phyloP scores from a whole-genome alignment of 352 stramenopile species.

The Phytophthora pluvialis region DNA sequence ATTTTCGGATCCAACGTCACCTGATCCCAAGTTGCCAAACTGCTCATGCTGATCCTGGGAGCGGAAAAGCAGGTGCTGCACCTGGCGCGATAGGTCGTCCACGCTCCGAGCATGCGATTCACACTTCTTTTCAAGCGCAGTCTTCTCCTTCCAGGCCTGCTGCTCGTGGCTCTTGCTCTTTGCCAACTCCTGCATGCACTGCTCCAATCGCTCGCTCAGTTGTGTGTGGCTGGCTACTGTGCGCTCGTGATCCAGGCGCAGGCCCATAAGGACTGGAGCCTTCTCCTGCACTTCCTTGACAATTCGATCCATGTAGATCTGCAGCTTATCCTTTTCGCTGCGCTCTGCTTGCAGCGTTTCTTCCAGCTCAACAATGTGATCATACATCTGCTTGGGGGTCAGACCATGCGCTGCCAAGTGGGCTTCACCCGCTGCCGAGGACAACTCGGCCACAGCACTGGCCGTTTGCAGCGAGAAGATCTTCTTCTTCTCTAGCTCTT shows the following conservation, averaged over 20 bases:
- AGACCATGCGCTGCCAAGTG: slow-evolving; percentile 75
- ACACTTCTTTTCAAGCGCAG: slow-evolving; percentile 70
- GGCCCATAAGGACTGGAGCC: slow-evolving; percentile 88
- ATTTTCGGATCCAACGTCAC: slow-evolving; percentile 67
- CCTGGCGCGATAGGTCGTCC: slow-evolving; percentile 92
- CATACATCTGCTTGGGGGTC: slow-evolving; percentile 90
- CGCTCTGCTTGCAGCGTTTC: slow-evolving; percentile 81
- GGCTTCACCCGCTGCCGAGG: slow-evolving; percentile 60
- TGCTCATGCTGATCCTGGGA: slow-evolving; percentile 62
- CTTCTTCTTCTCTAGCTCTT: slow-evolving; percentile 75
- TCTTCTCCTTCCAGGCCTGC: slow-evolving; percentile 66
- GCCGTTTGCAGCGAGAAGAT: slow-evolving; percentile 57
- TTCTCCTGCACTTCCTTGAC: slow-evolving; percentile 93
- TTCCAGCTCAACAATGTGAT: slow-evolving; percentile 89
- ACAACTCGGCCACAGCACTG: slow-evolving; percentile 64
- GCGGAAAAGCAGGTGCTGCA: slow-evolving; percentile 89
- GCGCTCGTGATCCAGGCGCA: slow-evolving; percentile 91
- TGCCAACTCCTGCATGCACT: slow-evolving; percentile 68
- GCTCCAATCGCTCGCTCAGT: slow-evolving; percentile 72
- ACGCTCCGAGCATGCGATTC: slow-evolving; percentile 82
- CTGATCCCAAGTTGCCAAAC: slow-evolving; percentile 15
- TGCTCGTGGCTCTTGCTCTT: slow-evolving; percentile 81
- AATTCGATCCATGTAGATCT: slow-evolving; percentile 93
- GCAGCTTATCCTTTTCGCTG: slow-evolving; percentile 86
- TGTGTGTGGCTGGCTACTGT: slow-evolving; percentile 85